Conservation (phyloP, 2,329 filamentous ascomycete genomes). For the Chaetothyriales sp. region DNA sequence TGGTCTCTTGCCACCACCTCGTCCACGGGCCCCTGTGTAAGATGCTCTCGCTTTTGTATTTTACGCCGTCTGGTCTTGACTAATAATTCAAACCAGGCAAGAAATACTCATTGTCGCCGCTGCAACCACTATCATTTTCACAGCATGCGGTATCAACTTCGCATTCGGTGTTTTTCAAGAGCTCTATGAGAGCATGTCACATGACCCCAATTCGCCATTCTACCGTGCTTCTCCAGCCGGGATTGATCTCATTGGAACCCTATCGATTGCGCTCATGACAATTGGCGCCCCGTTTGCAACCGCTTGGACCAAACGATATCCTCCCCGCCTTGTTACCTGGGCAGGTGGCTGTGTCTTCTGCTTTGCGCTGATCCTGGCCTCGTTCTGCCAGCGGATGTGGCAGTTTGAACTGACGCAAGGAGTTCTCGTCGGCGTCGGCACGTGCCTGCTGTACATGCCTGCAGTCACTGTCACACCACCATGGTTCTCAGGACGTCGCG, state of each 20-base stretch:
- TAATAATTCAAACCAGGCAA: background rate
- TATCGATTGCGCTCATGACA: conserved; percentile 25
- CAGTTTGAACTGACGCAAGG: conserved; percentile 49
- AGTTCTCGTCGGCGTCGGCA: conserved; percentile 47
- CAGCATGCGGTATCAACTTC: conserved; percentile 27
- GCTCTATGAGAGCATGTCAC: conserved; percentile 25
- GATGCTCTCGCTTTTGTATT: background rate
- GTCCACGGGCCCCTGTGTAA: background rate
- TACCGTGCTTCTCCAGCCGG: conserved; percentile 23
- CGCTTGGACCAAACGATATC: conserved; percentile 24
- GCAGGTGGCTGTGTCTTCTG: conserved; percentile 24
- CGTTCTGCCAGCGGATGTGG: conserved; percentile 37
- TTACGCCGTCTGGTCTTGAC: background rate
- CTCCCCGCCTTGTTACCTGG: conserved; percentile 21
- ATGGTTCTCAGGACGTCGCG: conserved; percentile 46
- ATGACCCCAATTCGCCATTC: conserved; percentile 22
- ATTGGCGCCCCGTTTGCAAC: conserved; percentile 24
- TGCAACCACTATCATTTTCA: conserved; percentile 20
- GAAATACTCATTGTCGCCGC: conserved; percentile 3
- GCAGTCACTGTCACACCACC: conserved; percentile 44
- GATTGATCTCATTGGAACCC: conserved; percentile 28
- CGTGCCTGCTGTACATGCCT: conserved; percentile 49
- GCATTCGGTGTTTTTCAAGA: conserved; percentile 30
- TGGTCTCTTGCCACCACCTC: background rate
- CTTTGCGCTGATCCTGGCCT: conserved; percentile 22